Evolutionary conservation across 805 yeast genomes (phyloP).

Genomic region (Maudiozyma pseudohumilis): DNA sequence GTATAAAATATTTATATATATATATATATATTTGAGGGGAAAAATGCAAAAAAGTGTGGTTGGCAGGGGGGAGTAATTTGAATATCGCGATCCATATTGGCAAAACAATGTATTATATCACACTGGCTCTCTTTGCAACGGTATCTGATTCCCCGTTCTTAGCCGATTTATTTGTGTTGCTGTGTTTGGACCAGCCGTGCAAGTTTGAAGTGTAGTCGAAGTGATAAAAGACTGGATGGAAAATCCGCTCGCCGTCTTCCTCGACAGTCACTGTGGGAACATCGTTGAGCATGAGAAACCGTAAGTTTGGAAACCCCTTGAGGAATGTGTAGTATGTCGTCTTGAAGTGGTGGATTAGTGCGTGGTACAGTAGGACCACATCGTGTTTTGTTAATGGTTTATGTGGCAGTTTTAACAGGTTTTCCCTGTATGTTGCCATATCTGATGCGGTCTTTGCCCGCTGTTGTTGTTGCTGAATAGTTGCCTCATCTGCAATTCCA

Average conservation of each 20-base stretch:
- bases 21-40: not conserved
- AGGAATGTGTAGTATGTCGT: constrained; percentile 30
- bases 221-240: constrained; percentile 31
- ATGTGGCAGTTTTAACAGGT: constrained; percentile 19
- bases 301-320: constrained; percentile 25
- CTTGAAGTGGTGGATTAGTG: constrained; percentile 31
- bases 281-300: constrained; percentile 33
- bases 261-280: constrained; percentile 29
- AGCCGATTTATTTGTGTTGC: constrained; percentile 4
- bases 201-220: constrained; percentile 27
- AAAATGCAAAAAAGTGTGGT: not conserved
- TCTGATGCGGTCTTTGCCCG: not conserved
- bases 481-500: not conserved
- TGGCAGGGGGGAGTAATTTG: not conserved
- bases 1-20: no score
- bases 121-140: constrained; percentile 16
- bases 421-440: constrained; percentile 2
- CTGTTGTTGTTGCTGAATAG: not conserved
- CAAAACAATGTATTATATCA: no score
- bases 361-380: constrained; percentile 29
- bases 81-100: no score
- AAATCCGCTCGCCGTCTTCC: constrained; percentile 22
- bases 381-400: constrained; percentile 26
- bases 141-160: constrained; percentile 10
- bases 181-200: constrained; percentile 21